phyloP scores from a whole-genome alignment of 176 grass and related monocot species.

The Chrysopogon serrulatus region DNA sequence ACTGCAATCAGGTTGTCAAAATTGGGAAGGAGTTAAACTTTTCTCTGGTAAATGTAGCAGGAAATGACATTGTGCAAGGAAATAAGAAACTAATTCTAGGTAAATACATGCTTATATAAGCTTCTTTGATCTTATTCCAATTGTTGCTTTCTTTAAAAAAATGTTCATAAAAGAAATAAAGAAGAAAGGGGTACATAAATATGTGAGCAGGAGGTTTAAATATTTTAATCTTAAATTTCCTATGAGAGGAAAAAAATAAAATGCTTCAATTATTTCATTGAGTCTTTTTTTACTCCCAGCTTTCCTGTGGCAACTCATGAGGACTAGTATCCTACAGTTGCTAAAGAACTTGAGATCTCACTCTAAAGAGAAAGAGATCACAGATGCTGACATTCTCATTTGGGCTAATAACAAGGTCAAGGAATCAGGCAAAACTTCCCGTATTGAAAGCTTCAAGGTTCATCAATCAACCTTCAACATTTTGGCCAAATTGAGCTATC shows the following conservation, averaged over 20 bases:
- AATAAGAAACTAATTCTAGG: slow-evolving; percentile 96
- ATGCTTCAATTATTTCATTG: neutral
- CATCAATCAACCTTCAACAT: neutral
- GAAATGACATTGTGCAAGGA: slow-evolving; percentile 99
- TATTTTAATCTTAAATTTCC: neutral
- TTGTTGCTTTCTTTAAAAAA: neutral
- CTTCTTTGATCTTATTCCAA: neutral
- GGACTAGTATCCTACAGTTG: slow-evolving; percentile 89
- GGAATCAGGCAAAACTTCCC: slow-evolving; percentile 76
- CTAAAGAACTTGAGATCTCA: slow-evolving; percentile 91
- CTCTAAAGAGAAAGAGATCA: slow-evolving; percentile 87
- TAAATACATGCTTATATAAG: neutral
- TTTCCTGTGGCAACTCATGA: slow-evolving; percentile 97
- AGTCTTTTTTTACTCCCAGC: slow-evolving; percentile 34
- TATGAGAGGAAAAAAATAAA: neutral
- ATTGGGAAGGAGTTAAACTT: slow-evolving; percentile 85
- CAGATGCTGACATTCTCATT: slow-evolving; percentile 77
- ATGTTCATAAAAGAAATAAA: neutral
- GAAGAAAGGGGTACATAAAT: too few relatives aligned
- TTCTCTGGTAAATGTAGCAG: slow-evolving; percentile 90
- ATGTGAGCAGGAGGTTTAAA: neutral
- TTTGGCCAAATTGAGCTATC: neutral
- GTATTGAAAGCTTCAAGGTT: slow-evolving; percentile 96
- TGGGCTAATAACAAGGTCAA: slow-evolving; percentile 96
- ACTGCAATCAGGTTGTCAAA: slow-evolving; percentile 85